These are phyloP conservation scores for Mucuna pruriens DNA, from an alignment of 306 rosid genomes.

Conservation along the genomic window DNA sequence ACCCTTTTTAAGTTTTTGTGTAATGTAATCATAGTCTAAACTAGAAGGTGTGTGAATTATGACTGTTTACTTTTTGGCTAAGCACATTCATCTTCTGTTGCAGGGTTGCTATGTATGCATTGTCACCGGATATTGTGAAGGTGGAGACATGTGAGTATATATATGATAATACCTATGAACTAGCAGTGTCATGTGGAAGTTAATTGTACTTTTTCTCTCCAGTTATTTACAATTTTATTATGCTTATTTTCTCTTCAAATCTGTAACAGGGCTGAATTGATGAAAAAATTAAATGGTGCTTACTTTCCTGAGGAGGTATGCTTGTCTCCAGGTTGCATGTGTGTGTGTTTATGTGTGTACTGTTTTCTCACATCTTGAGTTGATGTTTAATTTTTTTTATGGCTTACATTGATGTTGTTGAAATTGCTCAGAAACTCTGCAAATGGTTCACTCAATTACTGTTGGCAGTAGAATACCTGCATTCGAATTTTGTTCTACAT, in stretches of 20 bases:
- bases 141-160: conserved; percentile 98
- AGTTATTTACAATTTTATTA: not conserved
- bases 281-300: conserved; percentile 88
- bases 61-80: conserved; percentile 14
- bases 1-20: conserved; percentile 7
- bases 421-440: conserved; percentile 83
- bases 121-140: conserved; percentile 98
- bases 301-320: conserved; percentile 95
- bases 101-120: conserved; percentile 99
- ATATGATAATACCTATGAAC: conserved; percentile 22
- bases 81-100: conserved; percentile 46
- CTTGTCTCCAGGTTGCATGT: conserved; percentile 8
- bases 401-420: conserved; percentile 48
- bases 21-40: conserved; percentile 29
- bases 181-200: conserved; percentile 15
- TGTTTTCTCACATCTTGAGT: conserved; percentile 25
- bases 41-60: conserved; percentile 8
- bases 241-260: conserved; percentile 23
- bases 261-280: conserved; percentile 81
- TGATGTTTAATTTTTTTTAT: conserved; percentile 17
- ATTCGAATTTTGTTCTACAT: conserved; percentile 87
- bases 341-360: not conserved
- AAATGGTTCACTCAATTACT: conserved; percentile 96
- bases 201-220: conserved; percentile 14
- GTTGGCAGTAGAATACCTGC: conserved; percentile 94